Evolutionary conservation across 495 filamentous ascomycete genomes (phyloP), one percentile per base, ranked within the genome.

Genomic region (Venustampulla echinocandica): DNA sequence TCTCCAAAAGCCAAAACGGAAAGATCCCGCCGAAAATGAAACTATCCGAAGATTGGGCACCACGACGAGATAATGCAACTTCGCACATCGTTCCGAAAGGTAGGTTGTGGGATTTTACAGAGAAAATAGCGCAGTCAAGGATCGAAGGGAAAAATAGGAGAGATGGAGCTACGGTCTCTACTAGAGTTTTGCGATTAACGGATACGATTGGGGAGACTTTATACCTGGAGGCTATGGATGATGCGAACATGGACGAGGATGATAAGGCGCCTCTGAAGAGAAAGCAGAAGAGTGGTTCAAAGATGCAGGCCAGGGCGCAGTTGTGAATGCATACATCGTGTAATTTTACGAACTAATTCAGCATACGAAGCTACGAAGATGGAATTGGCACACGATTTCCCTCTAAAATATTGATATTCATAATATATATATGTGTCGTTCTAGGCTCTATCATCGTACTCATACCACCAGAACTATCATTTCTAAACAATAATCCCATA

Each of bases 61-160:
- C 87, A 5, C 55, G 71, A 25, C 73, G 89, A 30, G 81, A 87
- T 55, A 30, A 38, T 0, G 55, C 63, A 0, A 58, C 60, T 0
- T 82, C 81, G 0, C 64, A 64, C 6, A 73, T 98, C 0, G 48
- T 81, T 3, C 70, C 82, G 1, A 67, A 79, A 36, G 92, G 90
- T 0, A 74, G 73, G 42, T 68, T 97, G 13, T 97, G 92, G 92
- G 77, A 85, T 27, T 95, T 95, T 53, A 87, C 82, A 4, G 90
- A 95, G 62, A 74, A 77, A 55, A 95, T 98, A 38, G 85, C 87
- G 5, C 73, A 79, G 39, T 84, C 78, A 28, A 64, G 92, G 48
- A 72, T 90, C 27, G 92, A 96, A 68, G 92, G 92, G 4, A 97
- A 96, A 77, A 95, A 96, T 64, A 66, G 92, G 11, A 74, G 92